Evolutionary conservation across 495 filamentous ascomycete genomes (phyloP), one percentile per base, ranked within the genome.

Genomic region (Acidomyces sp.): DNA sequence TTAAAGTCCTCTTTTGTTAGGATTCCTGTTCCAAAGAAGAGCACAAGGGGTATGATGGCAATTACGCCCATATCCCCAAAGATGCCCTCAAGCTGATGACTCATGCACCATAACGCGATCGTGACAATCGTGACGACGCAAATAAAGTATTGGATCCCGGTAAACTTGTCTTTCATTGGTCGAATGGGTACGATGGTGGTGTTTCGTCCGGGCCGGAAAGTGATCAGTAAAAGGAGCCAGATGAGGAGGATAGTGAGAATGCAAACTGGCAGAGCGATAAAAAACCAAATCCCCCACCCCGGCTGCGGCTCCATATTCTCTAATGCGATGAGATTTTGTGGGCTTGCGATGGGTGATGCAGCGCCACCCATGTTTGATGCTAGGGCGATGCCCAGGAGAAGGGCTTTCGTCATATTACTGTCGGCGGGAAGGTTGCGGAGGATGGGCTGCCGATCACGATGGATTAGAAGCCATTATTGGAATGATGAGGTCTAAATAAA

Each of bases 1-100:
- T 99, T 99, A 56, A 99, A 99, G 58, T 99, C 90, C 62, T 96
- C 90, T 59, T 99, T 99, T 20, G 87, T 99, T 10, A 99, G 72
- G 55, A 99, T 93, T 26, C 90, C 90, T 9, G 86, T 84, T 39
- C 90, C 90, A 55, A 96, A 99, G 71, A 99, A 99, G 24, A 93
- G 64, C 26, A 90, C 82, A 28, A 99, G 76, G 6, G 90, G 90
- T 45, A 99, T 82, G 57, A 99, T 92, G 38, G 90, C 90, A 32
- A 99, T 80, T 39, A 99, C 85, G 34, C 90, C 90, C 90, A 99
- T 99, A 55, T 99, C 86, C 22, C 90, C 90, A 49, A 99, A 93
- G 7, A 85, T 58, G 37, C 70, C 61, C 55, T 95, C 82, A 9
- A 99, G 71, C 53, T 87, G 80, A 62, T 95, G 86, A 42, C 74